phyloP scores from a whole-genome alignment of 1,284 basidiomycete species.

The Psilocybe mexicana region DNA sequence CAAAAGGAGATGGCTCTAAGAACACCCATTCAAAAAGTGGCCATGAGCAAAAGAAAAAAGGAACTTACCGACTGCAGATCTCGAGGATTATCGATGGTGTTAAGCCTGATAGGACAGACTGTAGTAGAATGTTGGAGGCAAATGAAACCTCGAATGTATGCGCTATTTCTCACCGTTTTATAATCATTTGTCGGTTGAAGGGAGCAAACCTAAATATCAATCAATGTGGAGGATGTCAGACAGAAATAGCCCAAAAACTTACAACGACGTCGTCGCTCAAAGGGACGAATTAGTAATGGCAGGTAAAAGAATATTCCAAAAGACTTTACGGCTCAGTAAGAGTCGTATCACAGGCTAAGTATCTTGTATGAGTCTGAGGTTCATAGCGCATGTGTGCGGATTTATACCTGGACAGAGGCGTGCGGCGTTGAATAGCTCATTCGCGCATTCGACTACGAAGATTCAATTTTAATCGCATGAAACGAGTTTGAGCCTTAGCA shows the following conservation, averaged over 20 bases:
- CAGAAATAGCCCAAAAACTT: conserved; percentile 20
- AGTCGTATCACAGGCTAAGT: conserved; percentile 73
- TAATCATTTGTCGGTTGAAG: conserved; percentile 83
- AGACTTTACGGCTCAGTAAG: conserved; percentile 70
- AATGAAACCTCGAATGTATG: conserved; percentile 35
- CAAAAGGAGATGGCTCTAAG: conserved; percentile 68
- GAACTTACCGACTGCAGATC: conserved; percentile 67
- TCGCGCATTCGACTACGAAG: conserved; percentile 74
- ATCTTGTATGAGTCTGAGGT: neutral
- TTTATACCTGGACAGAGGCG: conserved; percentile 71
- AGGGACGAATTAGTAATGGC: neutral
- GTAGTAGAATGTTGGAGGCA: conserved; percentile 7
- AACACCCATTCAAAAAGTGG: conserved; percentile 46
- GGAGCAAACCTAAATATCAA: conserved; percentile 60
- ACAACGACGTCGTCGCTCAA: conserved; percentile 82
- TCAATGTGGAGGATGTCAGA: neutral
- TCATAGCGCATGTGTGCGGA: neutral
- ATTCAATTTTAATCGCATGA: conserved; percentile 8
- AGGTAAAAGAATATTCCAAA: neutral
- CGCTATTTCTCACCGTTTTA: conserved; percentile 60
- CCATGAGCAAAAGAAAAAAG: neutral
- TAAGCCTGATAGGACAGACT: conserved; percentile 84
- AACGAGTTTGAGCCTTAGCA: conserved; percentile 22
- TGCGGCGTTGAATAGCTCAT: conserved; percentile 74
- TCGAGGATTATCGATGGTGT: conserved; percentile 73